A percentile compares a stretch with the other conserved stretches of the same genome.
Conservation (phyloP, 176 grass and related monocot genomes). For the Oryza rufipogon region DNA sequence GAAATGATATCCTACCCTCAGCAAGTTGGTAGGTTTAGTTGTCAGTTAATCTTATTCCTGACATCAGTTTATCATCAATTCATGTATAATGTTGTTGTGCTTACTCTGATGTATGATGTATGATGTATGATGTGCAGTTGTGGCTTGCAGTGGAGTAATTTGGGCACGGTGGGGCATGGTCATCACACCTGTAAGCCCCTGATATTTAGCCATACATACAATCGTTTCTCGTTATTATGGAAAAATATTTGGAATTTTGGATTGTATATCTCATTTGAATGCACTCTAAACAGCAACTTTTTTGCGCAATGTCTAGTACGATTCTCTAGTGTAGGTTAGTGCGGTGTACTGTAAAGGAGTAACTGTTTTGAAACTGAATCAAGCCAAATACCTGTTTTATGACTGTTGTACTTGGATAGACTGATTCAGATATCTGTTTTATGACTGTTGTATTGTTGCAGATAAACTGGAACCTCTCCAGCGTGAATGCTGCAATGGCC, state of each 20-base stretch:
- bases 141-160: slow-evolving; percentile 62
- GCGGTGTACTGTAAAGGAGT: too few relatives aligned
- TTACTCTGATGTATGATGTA: slow-evolving; percentile 29
- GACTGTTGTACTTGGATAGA: background rate
- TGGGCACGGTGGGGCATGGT: slow-evolving; percentile 77
- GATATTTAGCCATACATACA: slow-evolving; percentile 1
- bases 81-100: background rate
- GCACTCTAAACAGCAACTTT: background rate
- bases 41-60: background rate
- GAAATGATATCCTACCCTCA: slow-evolving; percentile 96
- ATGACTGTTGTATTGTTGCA: slow-evolving; percentile 34
- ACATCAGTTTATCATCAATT: background rate
- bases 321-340: too few relatives aligned
- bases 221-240: background rate
- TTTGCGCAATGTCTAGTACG: background rate
- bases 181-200: slow-evolving; percentile 63
- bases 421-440: background rate
- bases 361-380: slow-evolving; percentile 5
- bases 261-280: slow-evolving; percentile 20
- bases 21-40: slow-evolving; percentile 68
- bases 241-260: background rate
- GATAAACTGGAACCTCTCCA: slow-evolving; percentile 89
- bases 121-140: slow-evolving; percentile 54
- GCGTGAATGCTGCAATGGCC: slow-evolving; percentile 76
- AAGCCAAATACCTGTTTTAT: background rate